Conservation (phyloP, 257 asterid species). For the Catharanthus roseus region DNA sequence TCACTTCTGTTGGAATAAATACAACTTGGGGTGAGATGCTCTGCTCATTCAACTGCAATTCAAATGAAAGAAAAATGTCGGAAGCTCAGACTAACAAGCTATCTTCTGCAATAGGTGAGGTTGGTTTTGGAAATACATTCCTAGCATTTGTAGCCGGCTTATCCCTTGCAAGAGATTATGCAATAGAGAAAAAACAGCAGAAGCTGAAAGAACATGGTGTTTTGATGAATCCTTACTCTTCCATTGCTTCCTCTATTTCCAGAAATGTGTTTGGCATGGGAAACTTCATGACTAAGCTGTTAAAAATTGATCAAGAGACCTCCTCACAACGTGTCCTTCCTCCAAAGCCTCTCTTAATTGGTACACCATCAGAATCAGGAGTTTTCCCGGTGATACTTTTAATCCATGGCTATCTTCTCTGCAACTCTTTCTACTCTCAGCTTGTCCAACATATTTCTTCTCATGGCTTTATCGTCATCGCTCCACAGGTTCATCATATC, state of each 20-base stretch:
- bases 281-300: background rate
- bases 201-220: background rate
- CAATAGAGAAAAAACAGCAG: background rate
- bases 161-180: background rate
- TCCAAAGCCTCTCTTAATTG: slow-evolving; percentile 60
- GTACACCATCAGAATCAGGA: slow-evolving; percentile 53
- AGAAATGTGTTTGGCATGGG: slow-evolving; percentile 1
- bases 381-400: slow-evolving; percentile 53
- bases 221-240: background rate
- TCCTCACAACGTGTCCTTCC: background rate
- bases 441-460: slow-evolving; percentile 75
- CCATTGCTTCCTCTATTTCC: slow-evolving; percentile 5
- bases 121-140: slow-evolving; percentile 28
- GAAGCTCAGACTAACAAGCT: slow-evolving; percentile 38
- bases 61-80: slow-evolving; percentile 37
- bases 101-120: slow-evolving; percentile 26
- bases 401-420: slow-evolving; percentile 80
- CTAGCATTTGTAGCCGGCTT: slow-evolving; percentile 20
- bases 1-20: slow-evolving; percentile 29
- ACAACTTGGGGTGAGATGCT: slow-evolving; percentile 33
- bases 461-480: slow-evolving; percentile 80
- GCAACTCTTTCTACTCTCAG: slow-evolving; percentile 82
- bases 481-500: slow-evolving; percentile 78
- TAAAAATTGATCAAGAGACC: slow-evolving; percentile 3
- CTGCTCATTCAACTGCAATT: slow-evolving; percentile 24